Conservation (phyloP, 352 stramenopile species). For the Hyphochytrium catenoides region DNA sequence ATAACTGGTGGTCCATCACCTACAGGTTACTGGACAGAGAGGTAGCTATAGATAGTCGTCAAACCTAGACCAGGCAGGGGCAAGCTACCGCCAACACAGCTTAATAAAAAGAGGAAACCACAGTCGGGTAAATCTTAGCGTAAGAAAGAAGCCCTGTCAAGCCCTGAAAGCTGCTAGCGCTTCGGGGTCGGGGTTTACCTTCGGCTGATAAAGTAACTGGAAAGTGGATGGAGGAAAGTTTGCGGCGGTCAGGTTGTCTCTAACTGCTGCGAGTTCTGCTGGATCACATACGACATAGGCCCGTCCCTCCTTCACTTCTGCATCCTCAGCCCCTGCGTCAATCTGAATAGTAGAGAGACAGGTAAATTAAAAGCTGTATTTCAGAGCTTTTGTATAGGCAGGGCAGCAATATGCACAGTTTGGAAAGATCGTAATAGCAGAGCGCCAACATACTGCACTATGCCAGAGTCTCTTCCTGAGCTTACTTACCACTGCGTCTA, state of each 20-base stretch:
- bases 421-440: neutral
- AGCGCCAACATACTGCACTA: neutral
- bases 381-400: conserved; percentile 29
- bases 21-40: too few species aligned
- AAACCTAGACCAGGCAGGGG: too few species aligned
- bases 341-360: conserved; percentile 7
- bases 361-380: conserved; percentile 34
- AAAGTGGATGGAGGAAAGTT: conserved; percentile 34
- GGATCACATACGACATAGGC: conserved; percentile 26
- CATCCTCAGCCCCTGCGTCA: neutral
- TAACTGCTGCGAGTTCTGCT: conserved; percentile 27
- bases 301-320: too few species aligned
- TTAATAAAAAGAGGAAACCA: too few species aligned
- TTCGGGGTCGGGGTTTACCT: conserved; percentile 1
- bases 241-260: conserved; percentile 20
- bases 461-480: neutral
- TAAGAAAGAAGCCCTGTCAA: too few species aligned
- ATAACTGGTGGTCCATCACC: too few species aligned
- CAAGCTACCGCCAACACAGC: too few species aligned
- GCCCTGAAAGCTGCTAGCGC: too few species aligned
- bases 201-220: conserved; percentile 50
- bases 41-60: too few species aligned
- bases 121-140: too few species aligned
- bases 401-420: neutral
- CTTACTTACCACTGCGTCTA: conserved; percentile 33